Evolutionary conservation across 495 filamentous ascomycete species (phyloP), one percentile per base, ranked within the genome.

Genomic region (Penicillium cataractarum): DNA sequence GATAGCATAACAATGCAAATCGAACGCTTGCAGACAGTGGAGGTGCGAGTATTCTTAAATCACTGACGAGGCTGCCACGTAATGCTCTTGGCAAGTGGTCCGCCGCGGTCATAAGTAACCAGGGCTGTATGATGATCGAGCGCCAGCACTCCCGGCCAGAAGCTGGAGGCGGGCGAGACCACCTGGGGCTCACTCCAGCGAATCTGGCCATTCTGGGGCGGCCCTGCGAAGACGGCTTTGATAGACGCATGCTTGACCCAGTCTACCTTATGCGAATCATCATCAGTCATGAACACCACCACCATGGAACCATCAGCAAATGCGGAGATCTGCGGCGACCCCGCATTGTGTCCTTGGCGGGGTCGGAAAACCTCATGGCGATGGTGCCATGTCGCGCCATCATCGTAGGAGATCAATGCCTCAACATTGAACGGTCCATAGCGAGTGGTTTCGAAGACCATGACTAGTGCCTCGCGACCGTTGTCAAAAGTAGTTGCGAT

Each of bases 221-320:
- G 71, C 1, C 55, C 64, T 0, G 64, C 78, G 60, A 78, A 80
- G 8, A 78, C 70, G 17, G 72, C 71, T 63, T 80, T 82, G 46
- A 80, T 76, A 13, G 71, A 62, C 22, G 78, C 77, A 61, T 79
- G 72, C 49, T 74, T 71, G 3, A 74, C 72, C 79, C 77, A 80
- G 6, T 73, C 55, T 17, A 78, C 73, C 33, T 72, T 46, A 0
- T 55, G 13, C 0, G 67, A 70, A 33, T 86, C 84, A 61, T 89
- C 86, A 62, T 89, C 83, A 0, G 86, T 89, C 82, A 86, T 84
- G 65, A 89, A 89, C 33, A 82, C 82, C 0, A 78, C 78, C 2
- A 83, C 84, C 53, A 90, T 57, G 2, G 79, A 82, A 9, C 83
- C 84, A 40, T 87, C 85, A 0, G 81, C 84, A 59, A 81, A 79